Evolutionary conservation across 352 stramenopile genomes (phyloP), one percentile per base, ranked within the genome.

Genomic region (Globisporangium cylindrosporum): DNA sequence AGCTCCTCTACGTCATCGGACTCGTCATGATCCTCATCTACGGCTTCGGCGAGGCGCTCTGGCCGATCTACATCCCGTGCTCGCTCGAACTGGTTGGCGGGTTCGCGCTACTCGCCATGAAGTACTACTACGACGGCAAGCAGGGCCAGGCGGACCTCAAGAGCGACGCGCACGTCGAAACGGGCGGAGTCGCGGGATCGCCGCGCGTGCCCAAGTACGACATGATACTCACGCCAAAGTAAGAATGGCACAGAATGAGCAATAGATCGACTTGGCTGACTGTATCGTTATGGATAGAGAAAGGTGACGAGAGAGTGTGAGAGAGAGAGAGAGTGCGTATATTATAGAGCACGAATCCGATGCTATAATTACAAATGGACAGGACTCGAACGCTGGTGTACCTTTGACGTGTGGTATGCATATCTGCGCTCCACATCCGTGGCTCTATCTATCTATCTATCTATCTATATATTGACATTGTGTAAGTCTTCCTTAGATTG

Each of bases 21-120:
- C 70, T 82, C 41, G 48, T 63, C 22, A 59, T 82, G 61, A 70
- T 81, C 7, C 41, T 79, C 25, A 59, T 79, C 18, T 85, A 85
- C 59, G 75, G 73, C 27, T 53, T 79, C 53, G 78, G 75, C 57
- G 71, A 82, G 34, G 60, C 49, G 20, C 71, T 85, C n/a, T 85
- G 71, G 69, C 75, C 78, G 27, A 81, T 85, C 56, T 85, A 75
- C 62, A 75, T 85, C 53, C 78, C 78, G 56, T 76, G 67, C 60
- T 66, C 75, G 46, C 67, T 82, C 56, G 78, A 85, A 55, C 65
- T 82, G 34, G 24, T 80, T 27, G 76, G 73, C 18, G 69, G 59
- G 3, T 3, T 78, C 48, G 41, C 62, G 7, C 62, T 83, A 51
- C 59, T 84, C n/a, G 48, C 68, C 32, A 73, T 77, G 68, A 84